A percentile compares a stretch with the other conserved stretches of the same genome.
These are phyloP conservation scores for Candida sojae DNA, from an alignment of 1,139 yeast species.

Conservation along the genomic window DNA sequence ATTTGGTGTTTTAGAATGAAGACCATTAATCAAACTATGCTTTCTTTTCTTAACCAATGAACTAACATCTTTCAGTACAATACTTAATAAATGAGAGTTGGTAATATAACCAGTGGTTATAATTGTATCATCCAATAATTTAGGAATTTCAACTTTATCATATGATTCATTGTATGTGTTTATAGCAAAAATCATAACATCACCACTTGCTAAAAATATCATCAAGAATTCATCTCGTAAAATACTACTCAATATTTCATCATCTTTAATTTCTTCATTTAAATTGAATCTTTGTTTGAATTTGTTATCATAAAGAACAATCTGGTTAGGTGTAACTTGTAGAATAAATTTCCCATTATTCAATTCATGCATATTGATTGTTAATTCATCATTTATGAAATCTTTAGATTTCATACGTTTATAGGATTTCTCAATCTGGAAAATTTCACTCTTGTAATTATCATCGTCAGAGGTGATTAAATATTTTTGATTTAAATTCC, in stretches of 20 bases:
- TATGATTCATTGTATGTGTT: conserved; percentile 43
- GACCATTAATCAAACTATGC: conserved; percentile 14
- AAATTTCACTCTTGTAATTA: conserved; percentile 68
- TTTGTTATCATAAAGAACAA: conserved; percentile 64
- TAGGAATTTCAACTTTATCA: conserved; percentile 47
- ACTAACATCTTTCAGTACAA: conserved; percentile 42
- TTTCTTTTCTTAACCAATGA: conserved; percentile 39
- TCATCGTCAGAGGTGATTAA: conserved; percentile 73
- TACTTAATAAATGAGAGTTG: conserved; percentile 41
- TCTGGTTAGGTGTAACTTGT: conserved; percentile 71
- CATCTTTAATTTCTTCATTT: conserved; percentile 40
- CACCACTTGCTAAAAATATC: conserved; percentile 59
- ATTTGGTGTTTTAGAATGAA: conserved; percentile 11
- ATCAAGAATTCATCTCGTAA: conserved; percentile 53
- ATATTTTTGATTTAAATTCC: conserved; percentile 62
- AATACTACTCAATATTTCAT: conserved; percentile 54
- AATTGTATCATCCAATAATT: conserved; percentile 56
- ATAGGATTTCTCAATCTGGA: conserved; percentile 68
- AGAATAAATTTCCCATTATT: conserved; percentile 62
- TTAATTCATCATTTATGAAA: conserved; percentile 63
- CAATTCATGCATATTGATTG: conserved; percentile 67
- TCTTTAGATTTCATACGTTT: conserved; percentile 63
- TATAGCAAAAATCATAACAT: conserved; percentile 48
- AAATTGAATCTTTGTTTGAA: conserved; percentile 48
- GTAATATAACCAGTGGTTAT: conserved; percentile 71